Evolutionary conservation across 2,329 filamentous ascomycete genomes (phyloP).

Genomic region (Dothideomycetes sp.): DNA sequence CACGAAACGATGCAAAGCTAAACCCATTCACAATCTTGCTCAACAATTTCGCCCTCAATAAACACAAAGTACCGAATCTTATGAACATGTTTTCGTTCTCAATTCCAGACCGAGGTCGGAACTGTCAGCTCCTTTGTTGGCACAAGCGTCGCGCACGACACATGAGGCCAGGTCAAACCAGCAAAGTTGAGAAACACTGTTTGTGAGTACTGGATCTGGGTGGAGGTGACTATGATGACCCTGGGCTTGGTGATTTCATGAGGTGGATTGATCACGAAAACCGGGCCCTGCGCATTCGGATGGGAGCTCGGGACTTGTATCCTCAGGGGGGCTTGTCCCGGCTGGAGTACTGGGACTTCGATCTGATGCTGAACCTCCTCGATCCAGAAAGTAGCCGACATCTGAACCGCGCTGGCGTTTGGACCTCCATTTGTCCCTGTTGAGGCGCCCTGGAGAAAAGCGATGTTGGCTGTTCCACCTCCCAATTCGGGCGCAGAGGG

Average conservation of each 20-base stretch:
- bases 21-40: too few species aligned
- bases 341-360: constrained; percentile 12
- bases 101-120: background rate
- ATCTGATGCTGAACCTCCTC: constrained; percentile 18
- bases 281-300: constrained; percentile 7
- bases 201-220: constrained; percentile 29
- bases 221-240: constrained; percentile 15
- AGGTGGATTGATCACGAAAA: constrained; percentile 13
- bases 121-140: background rate
- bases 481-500: constrained; percentile 13
- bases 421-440: constrained; percentile 8
- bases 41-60: too few species aligned
- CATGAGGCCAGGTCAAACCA: constrained; percentile 19
- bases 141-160: constrained; percentile 16
- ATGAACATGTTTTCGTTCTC: too few species aligned
- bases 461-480: constrained; percentile 23
- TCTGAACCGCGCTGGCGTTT: constrained; percentile 17
- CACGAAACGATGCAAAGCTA: too few species aligned
- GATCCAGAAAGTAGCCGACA: constrained; percentile 23
- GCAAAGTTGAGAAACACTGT: constrained; percentile 20
- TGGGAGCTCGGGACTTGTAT: background rate
- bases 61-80: too few species aligned
- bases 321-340: constrained; percentile 7
- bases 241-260: constrained; percentile 9
- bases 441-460: constrained; percentile 16